Base-by-base conservation (phyloP, 257 asterid species). In the Leonotis leonurus region DNA sequence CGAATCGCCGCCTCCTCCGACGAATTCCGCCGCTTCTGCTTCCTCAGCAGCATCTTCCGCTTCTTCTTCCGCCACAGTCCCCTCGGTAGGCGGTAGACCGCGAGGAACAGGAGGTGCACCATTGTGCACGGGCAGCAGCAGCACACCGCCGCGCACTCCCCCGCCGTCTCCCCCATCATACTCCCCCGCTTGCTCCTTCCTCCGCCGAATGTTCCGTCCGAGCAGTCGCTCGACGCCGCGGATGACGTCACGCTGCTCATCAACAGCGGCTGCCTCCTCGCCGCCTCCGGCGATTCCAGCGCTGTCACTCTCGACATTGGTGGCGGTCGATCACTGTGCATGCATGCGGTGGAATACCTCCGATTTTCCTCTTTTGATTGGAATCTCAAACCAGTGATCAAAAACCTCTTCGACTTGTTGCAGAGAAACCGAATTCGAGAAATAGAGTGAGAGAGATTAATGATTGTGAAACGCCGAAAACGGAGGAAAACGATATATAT, bases 71-170 rank as follows among this genome's bases (percentile, higher is more conserved):
- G 64, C 80, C 85, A 81, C 5, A 81, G 40, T 0, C 75, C 75
- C 55, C 69, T 66, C 8, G 88, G 88, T 29, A 81, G 58, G 58
- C 75, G 81, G 26, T 73, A 81, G 17, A 73, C 73, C 12, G 81
- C 80, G 16, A 81, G 80, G 67, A 81, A 25, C 24, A 73, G 12
- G 4, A 81, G 65, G 39, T 78, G 77, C 70, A 74, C 24, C 83
- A 71, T 41, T 13, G 72, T 64, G 77, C 85, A 81, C 0, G 85
- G 88, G 29, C 83, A 81, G 76, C 85, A 78, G 55, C 88, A 81
- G 61, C 77, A 68, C 57, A 81, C 80, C 40, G 85, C 88, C 51
- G 84, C 73, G 82, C 88, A 81, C 57, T 40, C 85, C 9, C 85
- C 88, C 66, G 85, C 78, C 53, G 81, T 63, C 73, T 79, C 85